Percentiles rank a stretch among this genome's conserved stretches.
phyloP scores from a whole-genome alignment of 768 basidiomycete species.

The Serpula lacrymans region DNA sequence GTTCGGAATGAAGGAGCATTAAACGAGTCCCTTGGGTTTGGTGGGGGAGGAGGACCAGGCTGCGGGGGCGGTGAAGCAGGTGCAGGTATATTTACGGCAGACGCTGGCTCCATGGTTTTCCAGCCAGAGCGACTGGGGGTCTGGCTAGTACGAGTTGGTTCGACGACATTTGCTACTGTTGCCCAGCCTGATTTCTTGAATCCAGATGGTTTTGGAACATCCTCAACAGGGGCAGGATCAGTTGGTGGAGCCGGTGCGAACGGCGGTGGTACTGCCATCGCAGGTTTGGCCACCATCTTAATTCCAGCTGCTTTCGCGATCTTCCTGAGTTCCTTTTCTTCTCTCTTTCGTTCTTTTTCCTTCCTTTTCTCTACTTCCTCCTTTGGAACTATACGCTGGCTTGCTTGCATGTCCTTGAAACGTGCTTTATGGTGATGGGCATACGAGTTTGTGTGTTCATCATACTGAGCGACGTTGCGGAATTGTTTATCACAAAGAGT shows the following conservation, averaged over 20 bases:
- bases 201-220: conserved; percentile 18
- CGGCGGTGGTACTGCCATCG: conserved; percentile 16
- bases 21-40: too few relatives aligned
- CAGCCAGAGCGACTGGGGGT: conserved; percentile 12
- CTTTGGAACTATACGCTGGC: conserved; percentile 59
- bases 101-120: too few relatives aligned
- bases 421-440: conserved; percentile 85
- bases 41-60: conserved; percentile 9
- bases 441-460: conserved; percentile 88
- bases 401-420: conserved; percentile 77
- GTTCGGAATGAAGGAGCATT: conserved; percentile 50
- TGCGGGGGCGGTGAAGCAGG: conserved; percentile 16
- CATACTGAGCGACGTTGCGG: conserved; percentile 80
- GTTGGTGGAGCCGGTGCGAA: conserved; percentile 18
- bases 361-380: conserved; percentile 72
- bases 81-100: conserved; percentile 14
- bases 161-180: conserved; percentile 21
- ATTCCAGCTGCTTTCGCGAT: conserved; percentile 81
- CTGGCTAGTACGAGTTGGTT: conserved; percentile 8
- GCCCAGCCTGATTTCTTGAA: conserved; percentile 53
- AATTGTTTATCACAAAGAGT: conserved; percentile 85
- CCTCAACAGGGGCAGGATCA: conserved; percentile 8
- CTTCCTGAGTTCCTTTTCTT: conserved; percentile 82
- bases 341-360: conserved; percentile 82
- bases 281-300: conserved; percentile 45